phyloP scores from a whole-genome alignment of 805 yeast genomes.

The Wickerhamomyces subpelliculosus region DNA sequence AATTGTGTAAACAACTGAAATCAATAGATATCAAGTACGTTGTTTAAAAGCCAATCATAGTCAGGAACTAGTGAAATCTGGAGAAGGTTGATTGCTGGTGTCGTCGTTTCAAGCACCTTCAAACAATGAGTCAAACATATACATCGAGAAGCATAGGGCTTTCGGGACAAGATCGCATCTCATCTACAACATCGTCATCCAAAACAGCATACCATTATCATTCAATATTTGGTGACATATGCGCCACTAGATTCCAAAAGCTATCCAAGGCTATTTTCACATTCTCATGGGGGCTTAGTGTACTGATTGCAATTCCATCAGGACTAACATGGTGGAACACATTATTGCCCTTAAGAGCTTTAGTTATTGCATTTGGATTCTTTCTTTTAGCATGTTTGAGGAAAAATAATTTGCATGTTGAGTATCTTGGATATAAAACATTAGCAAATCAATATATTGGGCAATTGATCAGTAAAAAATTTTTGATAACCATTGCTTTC shows the following conservation, averaged over 20 bases:
- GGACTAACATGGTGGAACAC: conserved; percentile 19
- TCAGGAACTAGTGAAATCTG: too few species aligned
- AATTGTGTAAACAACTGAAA: neutral
- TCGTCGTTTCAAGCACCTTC: too few species aligned
- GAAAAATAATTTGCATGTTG: conserved; percentile 34
- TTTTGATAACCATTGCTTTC: conserved; percentile 12
- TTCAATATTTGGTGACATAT: conserved; percentile 32
- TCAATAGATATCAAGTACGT: too few species aligned
- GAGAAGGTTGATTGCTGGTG: too few species aligned
- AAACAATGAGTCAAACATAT: neutral
- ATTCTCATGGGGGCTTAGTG: conserved; percentile 20
- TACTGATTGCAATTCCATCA: conserved; percentile 19
- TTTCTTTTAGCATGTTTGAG: conserved; percentile 30
- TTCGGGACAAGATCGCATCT: neutral
- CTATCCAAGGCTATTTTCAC: conserved; percentile 29
- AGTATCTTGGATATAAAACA: conserved; percentile 27
- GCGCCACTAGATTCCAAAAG: conserved; percentile 33
- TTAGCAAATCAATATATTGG: conserved; percentile 20
- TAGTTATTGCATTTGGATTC: conserved; percentile 23
- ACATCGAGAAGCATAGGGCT: neutral
- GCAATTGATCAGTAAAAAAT: conserved; percentile 19
- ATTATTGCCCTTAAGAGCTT: conserved; percentile 22
- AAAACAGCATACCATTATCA: conserved; percentile 26
- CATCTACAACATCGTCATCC: neutral
- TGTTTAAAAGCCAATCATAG: too few species aligned